Conservation (phyloP, 371 early-diverging fungal genomes). For the Basidiobolus meristosporus region DNA sequence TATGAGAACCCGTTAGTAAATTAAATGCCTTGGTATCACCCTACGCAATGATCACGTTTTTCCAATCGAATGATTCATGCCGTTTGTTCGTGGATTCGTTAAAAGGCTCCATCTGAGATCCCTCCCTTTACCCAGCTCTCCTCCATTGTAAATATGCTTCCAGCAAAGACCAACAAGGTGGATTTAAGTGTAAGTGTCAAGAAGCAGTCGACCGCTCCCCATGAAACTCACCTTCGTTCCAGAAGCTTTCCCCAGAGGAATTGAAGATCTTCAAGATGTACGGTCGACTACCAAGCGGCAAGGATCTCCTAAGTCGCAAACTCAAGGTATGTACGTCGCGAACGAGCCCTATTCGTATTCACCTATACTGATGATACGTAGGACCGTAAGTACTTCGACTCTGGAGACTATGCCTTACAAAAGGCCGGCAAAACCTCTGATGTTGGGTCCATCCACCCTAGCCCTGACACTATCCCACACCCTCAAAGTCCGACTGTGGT, state of each 20-base stretch:
- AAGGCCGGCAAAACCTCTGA: constrained; percentile 79
- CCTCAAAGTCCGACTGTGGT: too few relatives aligned
- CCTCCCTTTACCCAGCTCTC: too few relatives aligned
- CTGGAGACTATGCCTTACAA: constrained; percentile 88
- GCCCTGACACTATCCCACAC: constrained; percentile 84
- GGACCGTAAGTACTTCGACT: constrained; percentile 94
- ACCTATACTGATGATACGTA: constrained; percentile 11
- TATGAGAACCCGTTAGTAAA: too few relatives aligned
- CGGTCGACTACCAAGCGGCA: constrained; percentile 61
- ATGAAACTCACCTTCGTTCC: constrained; percentile 2
- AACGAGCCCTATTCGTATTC: too few relatives aligned
- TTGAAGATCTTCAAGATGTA: constrained; percentile 58
- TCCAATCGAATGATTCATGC: too few relatives aligned
- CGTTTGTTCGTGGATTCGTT: too few relatives aligned
- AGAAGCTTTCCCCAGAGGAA: constrained; percentile 60
- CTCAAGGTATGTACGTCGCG: constrained; percentile 40
- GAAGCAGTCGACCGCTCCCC: too few relatives aligned
- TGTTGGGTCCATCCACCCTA: constrained; percentile 81
- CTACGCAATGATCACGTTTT: too few relatives aligned
- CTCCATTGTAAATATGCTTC: too few relatives aligned
- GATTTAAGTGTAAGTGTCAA: constrained; percentile 36
- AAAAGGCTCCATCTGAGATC: too few relatives aligned
- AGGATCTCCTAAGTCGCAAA: constrained; percentile 47
- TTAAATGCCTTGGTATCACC: too few relatives aligned
- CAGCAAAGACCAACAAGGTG: constrained; percentile 31